Evolutionary conservation across 75 land plant genomes (phyloP).

Genomic region (Pinus taeda): DNA sequence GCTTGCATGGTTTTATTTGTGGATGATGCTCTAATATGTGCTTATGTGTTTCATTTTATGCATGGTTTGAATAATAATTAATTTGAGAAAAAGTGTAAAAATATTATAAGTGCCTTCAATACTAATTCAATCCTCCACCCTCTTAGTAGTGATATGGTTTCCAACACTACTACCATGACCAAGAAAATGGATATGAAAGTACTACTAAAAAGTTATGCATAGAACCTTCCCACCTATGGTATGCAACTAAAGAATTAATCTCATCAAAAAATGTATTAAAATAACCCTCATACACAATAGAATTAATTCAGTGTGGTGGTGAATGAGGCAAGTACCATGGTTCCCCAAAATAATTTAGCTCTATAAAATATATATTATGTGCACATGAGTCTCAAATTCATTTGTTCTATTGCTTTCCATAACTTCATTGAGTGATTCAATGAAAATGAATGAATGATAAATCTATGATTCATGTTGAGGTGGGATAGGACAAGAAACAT

Average conservation of each 20-base stretch:
- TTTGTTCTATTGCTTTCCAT: conserved; percentile 93
- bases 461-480: conserved; percentile 89
- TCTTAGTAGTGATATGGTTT: too few relatives aligned
- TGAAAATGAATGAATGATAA: conserved; percentile 93
- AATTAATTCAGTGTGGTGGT: conserved; percentile 88
- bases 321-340: conserved; percentile 99
- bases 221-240: conserved; percentile 99
- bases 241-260: conserved; percentile 83
- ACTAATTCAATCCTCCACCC: too few relatives aligned
- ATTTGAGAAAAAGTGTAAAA: too few relatives aligned
- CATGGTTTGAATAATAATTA: too few relatives aligned
- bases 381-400: conserved; percentile 94
- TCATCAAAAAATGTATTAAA: conserved; percentile 94
- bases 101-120: too few relatives aligned
- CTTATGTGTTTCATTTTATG: too few relatives aligned
- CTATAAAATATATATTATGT: conserved; percentile 90
- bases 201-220: conserved; percentile 75
- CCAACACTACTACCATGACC: conserved; percentile 94
- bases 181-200: conserved; percentile 90
- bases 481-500: conserved; percentile 83
- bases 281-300: conserved; percentile 97
- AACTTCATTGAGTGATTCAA: conserved; percentile 98
- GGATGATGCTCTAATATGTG: too few relatives aligned
- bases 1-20: too few relatives aligned
- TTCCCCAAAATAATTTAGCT: conserved; percentile 87